phyloP scores from a whole-genome alignment of 257 asterid genomes.

The Avicennia marina region DNA sequence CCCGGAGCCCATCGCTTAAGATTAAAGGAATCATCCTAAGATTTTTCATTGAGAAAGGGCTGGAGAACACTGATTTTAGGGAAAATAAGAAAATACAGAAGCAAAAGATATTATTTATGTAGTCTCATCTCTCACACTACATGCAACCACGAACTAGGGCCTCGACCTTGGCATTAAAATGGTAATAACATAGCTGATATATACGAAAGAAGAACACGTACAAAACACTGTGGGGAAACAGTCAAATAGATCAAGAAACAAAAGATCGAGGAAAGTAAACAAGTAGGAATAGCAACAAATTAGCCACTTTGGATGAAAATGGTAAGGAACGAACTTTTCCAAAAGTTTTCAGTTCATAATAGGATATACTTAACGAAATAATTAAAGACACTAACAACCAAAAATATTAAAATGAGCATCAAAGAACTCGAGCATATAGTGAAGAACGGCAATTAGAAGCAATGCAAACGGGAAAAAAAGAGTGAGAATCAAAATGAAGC shows the following conservation, averaged over 20 bases:
- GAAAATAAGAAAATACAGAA: no score
- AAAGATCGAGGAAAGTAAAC: neutral
- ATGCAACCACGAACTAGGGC: no score
- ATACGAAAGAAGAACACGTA: no score
- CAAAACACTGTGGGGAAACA: neutral
- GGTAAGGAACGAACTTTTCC: conserved; percentile 17
- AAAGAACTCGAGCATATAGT: conserved; percentile 32
- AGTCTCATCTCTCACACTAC: no score
- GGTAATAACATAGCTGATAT: no score
- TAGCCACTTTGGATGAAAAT: conserved; percentile 12
- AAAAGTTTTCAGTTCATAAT: conserved; percentile 21
- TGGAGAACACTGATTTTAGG: no score
- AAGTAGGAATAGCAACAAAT: conserved; percentile 26
- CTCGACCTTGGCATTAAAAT: no score
- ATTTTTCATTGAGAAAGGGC: no score
- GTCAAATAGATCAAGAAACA: neutral
- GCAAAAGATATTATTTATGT: no score
- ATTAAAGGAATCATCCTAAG: no score
- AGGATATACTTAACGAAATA: conserved; percentile 18
- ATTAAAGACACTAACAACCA: conserved; percentile 27
- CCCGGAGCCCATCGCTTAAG: no score
- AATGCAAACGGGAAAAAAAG: conserved; percentile 29
- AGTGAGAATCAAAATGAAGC: conserved; percentile 25
- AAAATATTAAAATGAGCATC: conserved; percentile 21
- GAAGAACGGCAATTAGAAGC: conserved; percentile 31